Conservation (phyloP, 768 basidiomycete genomes). For the Leccinum barrowsii region DNA sequence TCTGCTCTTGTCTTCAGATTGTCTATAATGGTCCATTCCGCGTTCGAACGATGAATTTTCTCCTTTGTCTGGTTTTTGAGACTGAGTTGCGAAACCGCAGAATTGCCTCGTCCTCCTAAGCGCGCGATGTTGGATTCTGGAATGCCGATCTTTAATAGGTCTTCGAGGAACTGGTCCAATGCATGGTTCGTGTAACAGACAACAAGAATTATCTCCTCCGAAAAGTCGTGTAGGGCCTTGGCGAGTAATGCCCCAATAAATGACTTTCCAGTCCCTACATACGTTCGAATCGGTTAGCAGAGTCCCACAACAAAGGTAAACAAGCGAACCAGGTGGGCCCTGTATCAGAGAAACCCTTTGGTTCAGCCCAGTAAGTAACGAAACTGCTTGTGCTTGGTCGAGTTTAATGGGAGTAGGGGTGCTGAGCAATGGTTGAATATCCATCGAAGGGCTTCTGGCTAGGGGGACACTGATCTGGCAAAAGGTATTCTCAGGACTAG, state of each 20-base stretch:
- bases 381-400: conserved; percentile 45
- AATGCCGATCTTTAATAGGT: conserved; percentile 59
- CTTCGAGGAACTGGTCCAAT: conserved; percentile 63
- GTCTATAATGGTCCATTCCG: conserved; percentile 44
- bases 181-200: conserved; percentile 75
- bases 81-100: conserved; percentile 42
- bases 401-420: conserved; percentile 42
- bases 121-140: conserved; percentile 47
- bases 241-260: conserved; percentile 66
- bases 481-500: conserved; percentile 5
- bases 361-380: conserved; percentile 50
- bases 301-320: background rate
- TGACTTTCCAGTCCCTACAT: conserved; percentile 65
- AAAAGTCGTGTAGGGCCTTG: conserved; percentile 51
- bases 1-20: conserved; percentile 25
- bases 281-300: background rate
- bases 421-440: conserved; percentile 40
- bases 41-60: conserved; percentile 22
- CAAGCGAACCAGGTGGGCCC: conserved; percentile 62
- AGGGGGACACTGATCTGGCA: conserved; percentile 30
- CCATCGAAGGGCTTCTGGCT: conserved; percentile 30
- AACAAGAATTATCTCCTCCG: conserved; percentile 50
- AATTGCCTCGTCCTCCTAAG: conserved; percentile 52
- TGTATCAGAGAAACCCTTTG: conserved; percentile 62
- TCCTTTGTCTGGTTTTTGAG: conserved; percentile 38